Base-by-base conservation (phyloP, 2,329 filamentous ascomycete species). In the Zelopaecilomyces penicillatus region DNA sequence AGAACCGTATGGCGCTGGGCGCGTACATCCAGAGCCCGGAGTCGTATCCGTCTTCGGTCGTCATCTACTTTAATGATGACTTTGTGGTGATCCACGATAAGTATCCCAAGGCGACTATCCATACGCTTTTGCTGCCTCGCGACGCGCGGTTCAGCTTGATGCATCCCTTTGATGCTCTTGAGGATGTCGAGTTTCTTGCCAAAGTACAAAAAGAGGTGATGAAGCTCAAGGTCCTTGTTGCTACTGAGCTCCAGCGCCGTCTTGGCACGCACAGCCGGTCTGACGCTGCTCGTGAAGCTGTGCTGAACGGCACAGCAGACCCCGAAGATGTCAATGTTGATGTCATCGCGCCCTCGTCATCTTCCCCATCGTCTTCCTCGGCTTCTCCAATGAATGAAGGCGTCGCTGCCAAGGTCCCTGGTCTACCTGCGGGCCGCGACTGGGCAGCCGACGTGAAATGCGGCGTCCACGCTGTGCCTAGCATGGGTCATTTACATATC, bases 401-500 rank as follows among this genome's bases (percentile, higher is more conserved):
- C 10, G 5, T 6, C 6, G 32, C 2, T 38, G 36, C 27, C 8
- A 39, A 37, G 30, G 36, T 32, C 30, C 35, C 43, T 6, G 58
- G 70, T 37, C 66, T 90, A 6, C 89, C 89, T 0, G 50, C 59
- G 0, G 90, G 89, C 0, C 75, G 91, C 27, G 82, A 96, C 65
- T 97, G 89, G 87, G 65, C 70, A 35, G 67, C 69, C 9, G 87
- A 93, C 28, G 74, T 97, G 40, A 76, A 78, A 41, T 76, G 82
- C 19, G 93, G 93, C 10, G 76, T 95, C 6, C 93, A 98, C 66
- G 85, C 87, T 3, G 80, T 83, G 53, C 93, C 93, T 3, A 90
- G 84, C 45, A 97, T 98, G 93, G 83, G 78, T 51, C 88, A 97
- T 62, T 61, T 97, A 44, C 93, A 98, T 65, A 73, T 97, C 4